A percentile compares a stretch with the other conserved stretches of the same genome.
Evolutionary conservation across 495 filamentous ascomycete species (phyloP).

Genomic region (Evernia prunastri): DNA sequence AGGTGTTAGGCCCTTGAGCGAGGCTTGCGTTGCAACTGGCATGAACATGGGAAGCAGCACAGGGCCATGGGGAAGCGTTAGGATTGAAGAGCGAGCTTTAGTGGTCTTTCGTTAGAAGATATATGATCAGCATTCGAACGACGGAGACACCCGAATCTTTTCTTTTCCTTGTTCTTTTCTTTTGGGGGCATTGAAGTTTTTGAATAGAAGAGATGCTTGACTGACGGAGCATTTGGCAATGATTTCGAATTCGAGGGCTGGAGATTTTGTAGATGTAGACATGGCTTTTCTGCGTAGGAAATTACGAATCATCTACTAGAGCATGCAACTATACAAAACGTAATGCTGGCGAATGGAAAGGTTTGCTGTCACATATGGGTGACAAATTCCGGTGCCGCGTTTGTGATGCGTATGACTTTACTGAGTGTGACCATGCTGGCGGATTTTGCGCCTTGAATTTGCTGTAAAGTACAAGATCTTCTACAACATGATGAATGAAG

Average conservation of each 20-base stretch:
- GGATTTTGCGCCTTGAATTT: too few species aligned
- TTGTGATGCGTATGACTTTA: too few species aligned
- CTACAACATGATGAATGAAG: too few species aligned
- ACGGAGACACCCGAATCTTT: constrained; percentile 1
- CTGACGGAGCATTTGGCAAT: constrained; percentile 77
- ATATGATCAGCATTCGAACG: constrained; percentile 8
- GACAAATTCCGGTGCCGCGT: too few species aligned
- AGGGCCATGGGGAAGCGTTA: constrained; percentile 85
- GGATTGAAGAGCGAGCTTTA: constrained; percentile 84
- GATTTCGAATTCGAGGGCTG: constrained; percentile 76
- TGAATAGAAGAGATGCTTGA: constrained; percentile 10
- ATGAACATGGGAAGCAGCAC: constrained; percentile 92
- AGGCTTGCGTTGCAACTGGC: constrained; percentile 97
- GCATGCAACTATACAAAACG: too few species aligned
- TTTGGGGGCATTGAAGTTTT: background rate
- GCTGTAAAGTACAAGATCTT: too few species aligned
- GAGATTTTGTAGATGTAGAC: constrained; percentile 14
- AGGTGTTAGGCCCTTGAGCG: constrained; percentile 88
- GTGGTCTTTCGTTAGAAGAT: constrained; percentile 58
- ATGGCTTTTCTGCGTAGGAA: too few species aligned
- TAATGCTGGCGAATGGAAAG: too few species aligned
- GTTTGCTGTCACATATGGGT: too few species aligned
- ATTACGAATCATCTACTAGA: too few species aligned
- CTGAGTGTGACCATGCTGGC: too few species aligned
- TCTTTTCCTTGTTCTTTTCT: too few species aligned